Conservation (phyloP, 768 basidiomycete genomes). For the Hypholoma fasciculare region DNA sequence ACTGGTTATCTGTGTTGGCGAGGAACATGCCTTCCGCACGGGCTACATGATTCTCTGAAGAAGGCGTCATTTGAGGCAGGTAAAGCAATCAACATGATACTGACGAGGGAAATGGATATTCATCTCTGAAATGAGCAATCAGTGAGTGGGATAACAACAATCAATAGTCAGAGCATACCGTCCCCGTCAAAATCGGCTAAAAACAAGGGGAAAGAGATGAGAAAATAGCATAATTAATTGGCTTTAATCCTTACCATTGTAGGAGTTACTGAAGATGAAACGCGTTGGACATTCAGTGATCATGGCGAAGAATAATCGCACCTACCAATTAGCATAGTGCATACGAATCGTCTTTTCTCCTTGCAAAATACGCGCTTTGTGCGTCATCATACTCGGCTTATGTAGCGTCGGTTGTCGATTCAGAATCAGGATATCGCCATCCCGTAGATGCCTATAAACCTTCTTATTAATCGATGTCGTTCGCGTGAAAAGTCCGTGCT, state of each 20-base stretch:
- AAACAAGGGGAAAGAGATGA: conserved; percentile 15
- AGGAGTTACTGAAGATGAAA: conserved; percentile 75
- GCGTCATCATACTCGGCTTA: conserved; percentile 99
- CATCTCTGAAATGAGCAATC: conserved; percentile 67
- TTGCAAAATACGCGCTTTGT: conserved; percentile 85
- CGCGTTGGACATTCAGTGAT: conserved; percentile 11
- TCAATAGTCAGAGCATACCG: conserved; percentile 20
- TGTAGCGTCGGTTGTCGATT: conserved; percentile 98
- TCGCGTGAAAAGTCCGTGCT: conserved; percentile 68
- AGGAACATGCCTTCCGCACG: conserved; percentile 93
- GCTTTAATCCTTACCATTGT: conserved; percentile 68
- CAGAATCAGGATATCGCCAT: conserved; percentile 93
- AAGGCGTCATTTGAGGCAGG: conserved; percentile 5
- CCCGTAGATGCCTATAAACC: conserved; percentile 91
- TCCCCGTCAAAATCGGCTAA: conserved; percentile 34
- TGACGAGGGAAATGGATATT: conserved; percentile 98
- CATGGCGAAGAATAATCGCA: conserved; percentile 11
- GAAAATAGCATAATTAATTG: neutral
- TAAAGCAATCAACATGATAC: conserved; percentile 23
- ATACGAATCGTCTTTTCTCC: conserved; percentile 99
- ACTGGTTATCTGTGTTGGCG: conserved; percentile 98
- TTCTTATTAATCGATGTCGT: conserved; percentile 91
- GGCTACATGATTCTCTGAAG: conserved; percentile 88
- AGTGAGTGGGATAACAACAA: neutral
- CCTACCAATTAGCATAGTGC: conserved; percentile 99